A percentile compares a stretch with the other conserved stretches of the same genome.
Conservation (phyloP, 306 rosid species). For the Geum urbanum region DNA sequence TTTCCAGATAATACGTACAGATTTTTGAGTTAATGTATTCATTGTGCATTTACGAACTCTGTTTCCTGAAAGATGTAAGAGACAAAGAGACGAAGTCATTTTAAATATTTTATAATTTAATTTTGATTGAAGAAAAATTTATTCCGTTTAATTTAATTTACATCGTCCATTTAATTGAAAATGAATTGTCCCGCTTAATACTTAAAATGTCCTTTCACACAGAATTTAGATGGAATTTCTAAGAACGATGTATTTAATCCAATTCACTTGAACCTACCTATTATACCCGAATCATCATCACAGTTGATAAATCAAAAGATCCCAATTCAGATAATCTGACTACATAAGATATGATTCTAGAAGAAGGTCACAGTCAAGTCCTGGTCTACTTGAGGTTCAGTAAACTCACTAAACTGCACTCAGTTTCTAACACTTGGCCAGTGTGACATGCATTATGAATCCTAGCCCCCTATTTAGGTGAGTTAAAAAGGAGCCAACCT, state of each 20-base stretch:
- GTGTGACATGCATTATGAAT: not conserved
- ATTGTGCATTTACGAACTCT: too few relatives aligned
- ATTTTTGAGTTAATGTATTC: too few relatives aligned
- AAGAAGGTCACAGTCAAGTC: not conserved
- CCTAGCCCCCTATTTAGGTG: not conserved
- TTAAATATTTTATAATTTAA: too few relatives aligned
- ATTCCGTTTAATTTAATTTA: too few relatives aligned
- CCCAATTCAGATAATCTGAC: not conserved
- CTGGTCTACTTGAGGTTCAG: not conserved
- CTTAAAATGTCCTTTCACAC: too few relatives aligned
- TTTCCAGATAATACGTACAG: too few relatives aligned
- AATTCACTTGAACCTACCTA: not conserved
- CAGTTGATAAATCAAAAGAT: slow-evolving; percentile 1
- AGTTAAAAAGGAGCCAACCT: not conserved
- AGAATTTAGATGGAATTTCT: too few relatives aligned
- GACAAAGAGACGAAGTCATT: too few relatives aligned
- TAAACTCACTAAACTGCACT: not conserved
- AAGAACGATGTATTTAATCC: not conserved
- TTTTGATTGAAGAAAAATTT: too few relatives aligned
- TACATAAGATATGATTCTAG: not conserved
- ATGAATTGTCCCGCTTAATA: too few relatives aligned
- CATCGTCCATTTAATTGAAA: too few relatives aligned
- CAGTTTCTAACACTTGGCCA: not conserved
- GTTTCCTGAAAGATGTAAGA: too few relatives aligned
- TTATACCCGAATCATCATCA: not conserved